Percentiles rank a stretch among this genome's conserved stretches.
Conservation (phyloP, 352 stramenopile species). For the Phytophthora gonapodyides region DNA sequence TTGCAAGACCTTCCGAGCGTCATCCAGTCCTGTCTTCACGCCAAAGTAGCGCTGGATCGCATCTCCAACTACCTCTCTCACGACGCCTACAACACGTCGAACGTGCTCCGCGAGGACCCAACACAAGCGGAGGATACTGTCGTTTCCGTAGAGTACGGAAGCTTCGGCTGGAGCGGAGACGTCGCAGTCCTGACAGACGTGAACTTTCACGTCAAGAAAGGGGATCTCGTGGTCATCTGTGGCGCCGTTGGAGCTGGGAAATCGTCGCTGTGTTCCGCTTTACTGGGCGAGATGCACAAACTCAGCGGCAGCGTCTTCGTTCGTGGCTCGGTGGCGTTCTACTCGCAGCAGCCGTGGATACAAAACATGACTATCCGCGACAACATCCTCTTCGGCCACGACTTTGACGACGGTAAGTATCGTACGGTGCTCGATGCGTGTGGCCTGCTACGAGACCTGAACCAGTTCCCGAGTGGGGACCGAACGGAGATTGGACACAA, state of each 20-base stretch:
- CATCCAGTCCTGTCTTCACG: constrained; percentile 33
- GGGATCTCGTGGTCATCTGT: constrained; percentile 40
- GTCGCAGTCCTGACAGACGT: constrained; percentile 25
- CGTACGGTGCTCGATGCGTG: constrained; percentile 56
- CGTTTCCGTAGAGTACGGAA: constrained; percentile 26
- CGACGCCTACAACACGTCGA: constrained; percentile 12
- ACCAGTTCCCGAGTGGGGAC: constrained; percentile 86
- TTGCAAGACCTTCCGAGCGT: constrained; percentile 30
- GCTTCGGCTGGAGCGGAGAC: constrained; percentile 31
- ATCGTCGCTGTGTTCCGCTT: constrained; percentile 36
- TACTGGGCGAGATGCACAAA: constrained; percentile 79
- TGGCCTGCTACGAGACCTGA: constrained; percentile 79
- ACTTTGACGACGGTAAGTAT: constrained; percentile 43
- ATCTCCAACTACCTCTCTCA: constrained; percentile 33
- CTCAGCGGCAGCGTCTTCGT: constrained; percentile 28
- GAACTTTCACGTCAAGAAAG: constrained; percentile 29
- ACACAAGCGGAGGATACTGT: constrained; percentile 21
- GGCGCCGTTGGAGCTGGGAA: constrained; percentile 42
- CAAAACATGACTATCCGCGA: constrained; percentile 91
- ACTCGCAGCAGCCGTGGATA: constrained; percentile 88
- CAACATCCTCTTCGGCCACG: constrained; percentile 92
- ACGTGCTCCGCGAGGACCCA: constrained; percentile 8
- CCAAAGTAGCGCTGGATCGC: constrained; percentile 28
- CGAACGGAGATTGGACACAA: constrained; percentile 95
- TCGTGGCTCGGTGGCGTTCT: constrained; percentile 46